Percentiles rank a stretch among this genome's conserved stretches.
These are phyloP conservation scores for Hymenoscyphus fructigenus DNA, from an alignment of 2,329 filamentous ascomycete genomes.

Conservation along the genomic window DNA sequence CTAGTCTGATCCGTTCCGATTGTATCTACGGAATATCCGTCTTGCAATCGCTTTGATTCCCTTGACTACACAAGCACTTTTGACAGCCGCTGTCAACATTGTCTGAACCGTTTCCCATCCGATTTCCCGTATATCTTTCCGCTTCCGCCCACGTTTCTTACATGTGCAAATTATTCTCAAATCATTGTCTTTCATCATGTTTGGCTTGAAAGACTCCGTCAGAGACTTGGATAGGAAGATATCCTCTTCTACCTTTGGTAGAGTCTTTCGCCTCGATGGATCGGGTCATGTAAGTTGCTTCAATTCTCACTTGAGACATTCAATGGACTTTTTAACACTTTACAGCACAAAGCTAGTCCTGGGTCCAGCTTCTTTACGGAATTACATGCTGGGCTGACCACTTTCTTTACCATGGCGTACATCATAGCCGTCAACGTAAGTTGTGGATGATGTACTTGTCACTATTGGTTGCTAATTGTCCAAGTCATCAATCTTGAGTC, in stretches of 20 bases:
- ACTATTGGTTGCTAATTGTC: slow-evolving; percentile 33
- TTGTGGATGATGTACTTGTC: background rate
- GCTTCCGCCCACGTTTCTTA: slow-evolving; percentile 24
- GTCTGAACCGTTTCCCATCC: background rate
- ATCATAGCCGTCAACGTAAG: slow-evolving; percentile 73
- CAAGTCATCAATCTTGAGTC: slow-evolving; percentile 69
- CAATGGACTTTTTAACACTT: background rate
- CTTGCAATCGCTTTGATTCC: slow-evolving; percentile 1
- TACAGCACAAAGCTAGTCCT: slow-evolving; percentile 64
- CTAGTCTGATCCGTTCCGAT: slow-evolving; percentile 2
- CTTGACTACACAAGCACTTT: slow-evolving; percentile 1
- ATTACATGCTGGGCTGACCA: slow-evolving; percentile 76
- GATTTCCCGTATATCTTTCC: slow-evolving; percentile 21
- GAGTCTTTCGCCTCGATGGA: slow-evolving; percentile 64
- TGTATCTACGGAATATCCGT: background rate
- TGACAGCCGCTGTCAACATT: slow-evolving; percentile 13
- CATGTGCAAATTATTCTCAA: slow-evolving; percentile 15
- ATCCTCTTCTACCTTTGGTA: slow-evolving; percentile 51
- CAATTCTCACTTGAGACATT: background rate
- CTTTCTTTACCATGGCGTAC: slow-evolving; percentile 80
- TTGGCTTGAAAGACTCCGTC: slow-evolving; percentile 14
- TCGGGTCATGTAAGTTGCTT: slow-evolving; percentile 60
- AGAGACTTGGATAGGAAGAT: slow-evolving; percentile 40
- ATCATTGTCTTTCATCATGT: slow-evolving; percentile 15
- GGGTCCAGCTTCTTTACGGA: slow-evolving; percentile 74